Percentiles rank a stretch among this genome's conserved stretches.
Conservation (phyloP, 2,329 filamentous ascomycete species). For the Penicillium sp. region DNA sequence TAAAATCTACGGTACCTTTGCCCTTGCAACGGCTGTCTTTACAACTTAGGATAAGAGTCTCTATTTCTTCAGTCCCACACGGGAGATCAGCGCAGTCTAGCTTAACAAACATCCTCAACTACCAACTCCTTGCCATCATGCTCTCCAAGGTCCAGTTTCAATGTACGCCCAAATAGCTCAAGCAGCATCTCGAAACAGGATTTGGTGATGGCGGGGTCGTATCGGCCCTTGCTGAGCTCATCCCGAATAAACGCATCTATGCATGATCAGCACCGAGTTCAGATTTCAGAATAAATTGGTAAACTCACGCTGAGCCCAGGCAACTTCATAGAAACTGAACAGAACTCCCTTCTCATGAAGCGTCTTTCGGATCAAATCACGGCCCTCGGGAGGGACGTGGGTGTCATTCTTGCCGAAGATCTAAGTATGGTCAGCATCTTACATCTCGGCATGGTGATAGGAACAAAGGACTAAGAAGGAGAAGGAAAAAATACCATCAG, state of each 20-base stretch:
- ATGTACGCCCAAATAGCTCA: constrained; percentile 75
- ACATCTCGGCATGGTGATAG: neutral
- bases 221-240: constrained; percentile 89
- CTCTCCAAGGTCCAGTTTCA: constrained; percentile 77
- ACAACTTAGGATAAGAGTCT: neutral
- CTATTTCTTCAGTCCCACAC: neutral
- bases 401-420: constrained; percentile 92
- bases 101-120: constrained; percentile 71
- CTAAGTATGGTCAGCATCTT: constrained; percentile 26
- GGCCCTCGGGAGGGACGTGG: constrained; percentile 79
- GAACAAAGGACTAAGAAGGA: neutral
- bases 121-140: constrained; percentile 61
- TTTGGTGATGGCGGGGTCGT: constrained; percentile 82
- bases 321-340: constrained; percentile 84
- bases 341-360: constrained; percentile 72
- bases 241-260: constrained; percentile 86
- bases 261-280: neutral
- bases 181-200: constrained; percentile 89
- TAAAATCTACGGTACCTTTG: neutral
- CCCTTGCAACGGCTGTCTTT: neutral
- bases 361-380: constrained; percentile 80
- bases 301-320: constrained; percentile 77
- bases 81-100: constrained; percentile 1
- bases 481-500: constrained; percentile 59
- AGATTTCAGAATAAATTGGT: neutral